A percentile compares a stretch with the other conserved stretches of the same genome.
Conservation (phyloP, 1,139 yeast species). For the Zygosaccharomyces pseudobailii region DNA sequence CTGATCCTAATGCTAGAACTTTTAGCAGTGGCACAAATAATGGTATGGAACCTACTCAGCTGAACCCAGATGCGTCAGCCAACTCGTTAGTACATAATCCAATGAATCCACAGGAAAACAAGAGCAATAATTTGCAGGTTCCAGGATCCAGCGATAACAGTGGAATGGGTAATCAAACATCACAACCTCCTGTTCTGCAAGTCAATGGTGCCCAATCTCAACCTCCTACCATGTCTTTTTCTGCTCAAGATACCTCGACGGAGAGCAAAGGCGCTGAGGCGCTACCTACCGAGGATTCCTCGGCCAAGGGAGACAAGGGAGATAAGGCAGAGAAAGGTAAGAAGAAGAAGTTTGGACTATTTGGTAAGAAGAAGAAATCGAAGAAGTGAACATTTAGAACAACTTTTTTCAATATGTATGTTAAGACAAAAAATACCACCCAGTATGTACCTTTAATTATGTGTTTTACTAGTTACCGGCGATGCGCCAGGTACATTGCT, state of each 20-base stretch:
- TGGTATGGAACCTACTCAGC: slow-evolving; percentile 9
- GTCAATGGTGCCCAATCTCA: slow-evolving; percentile 12
- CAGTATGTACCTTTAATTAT: background rate
- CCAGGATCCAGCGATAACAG: background rate
- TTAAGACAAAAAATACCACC: background rate
- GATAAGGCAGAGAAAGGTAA: slow-evolving; percentile 18
- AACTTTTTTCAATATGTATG: background rate
- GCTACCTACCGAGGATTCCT: slow-evolving; percentile 4
- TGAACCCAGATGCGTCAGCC: slow-evolving; percentile 22
- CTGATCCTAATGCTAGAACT: background rate
- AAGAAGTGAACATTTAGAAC: slow-evolving; percentile 10
- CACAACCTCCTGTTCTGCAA: slow-evolving; percentile 9
- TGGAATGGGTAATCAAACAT: background rate
- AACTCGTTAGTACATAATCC: slow-evolving; percentile 27
- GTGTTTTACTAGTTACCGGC: background rate
- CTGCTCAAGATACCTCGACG: slow-evolving; percentile 3
- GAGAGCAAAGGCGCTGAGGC: slow-evolving; percentile 3
- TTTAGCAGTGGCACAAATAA: background rate
- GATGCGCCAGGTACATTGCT: no score
- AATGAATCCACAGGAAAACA: slow-evolving; percentile 7
- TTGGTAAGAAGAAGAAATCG: slow-evolving; percentile 27
- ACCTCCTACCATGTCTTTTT: slow-evolving; percentile 7
- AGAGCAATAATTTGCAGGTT: background rate
- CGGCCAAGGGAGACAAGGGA: background rate
- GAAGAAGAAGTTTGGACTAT: slow-evolving; percentile 29